These are phyloP conservation scores for Aspergillus incahuasiensis DNA, from an alignment of 495 filamentous ascomycete species.

Conservation along the genomic window DNA sequence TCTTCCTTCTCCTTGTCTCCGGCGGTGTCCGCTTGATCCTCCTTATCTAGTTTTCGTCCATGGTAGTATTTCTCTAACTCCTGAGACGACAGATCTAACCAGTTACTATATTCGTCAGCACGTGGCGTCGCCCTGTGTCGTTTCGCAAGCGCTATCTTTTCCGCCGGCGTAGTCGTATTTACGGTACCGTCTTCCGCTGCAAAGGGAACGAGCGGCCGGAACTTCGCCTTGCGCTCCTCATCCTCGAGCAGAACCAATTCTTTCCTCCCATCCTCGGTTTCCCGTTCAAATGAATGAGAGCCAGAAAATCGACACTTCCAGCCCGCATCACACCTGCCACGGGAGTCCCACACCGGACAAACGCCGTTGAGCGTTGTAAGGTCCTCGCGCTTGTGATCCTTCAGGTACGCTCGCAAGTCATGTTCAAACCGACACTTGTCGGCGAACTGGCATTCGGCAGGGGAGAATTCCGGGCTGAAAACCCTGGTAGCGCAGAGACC, in stretches of 20 bases:
- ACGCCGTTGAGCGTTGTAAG: constrained; percentile 65
- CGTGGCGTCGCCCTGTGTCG: constrained; percentile 62
- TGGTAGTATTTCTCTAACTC: constrained; percentile 49
- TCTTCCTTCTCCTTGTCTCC: constrained; percentile 32
- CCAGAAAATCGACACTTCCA: constrained; percentile 90
- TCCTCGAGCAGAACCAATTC: constrained; percentile 70
- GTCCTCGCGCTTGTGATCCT: constrained; percentile 74
- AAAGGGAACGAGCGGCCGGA: constrained; percentile 25
- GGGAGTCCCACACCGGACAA: constrained; percentile 74
- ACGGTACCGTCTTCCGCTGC: constrained; percentile 59
- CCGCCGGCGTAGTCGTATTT: constrained; percentile 62
- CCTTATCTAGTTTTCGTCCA: constrained; percentile 19
- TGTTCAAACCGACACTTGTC: constrained; percentile 76
- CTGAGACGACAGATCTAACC: constrained; percentile 59
- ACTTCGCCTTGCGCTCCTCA: constrained; percentile 43
- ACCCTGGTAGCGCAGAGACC: constrained; percentile 70
- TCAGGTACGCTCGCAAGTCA: constrained; percentile 77
- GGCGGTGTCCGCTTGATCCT: constrained; percentile 23
- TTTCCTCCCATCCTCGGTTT: constrained; percentile 68
- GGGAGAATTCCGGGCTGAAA: constrained; percentile 69
- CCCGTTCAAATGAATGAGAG: constrained; percentile 74
- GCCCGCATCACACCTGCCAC: constrained; percentile 71
- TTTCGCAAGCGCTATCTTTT: constrained; percentile 66
- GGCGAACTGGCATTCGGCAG: constrained; percentile 64
- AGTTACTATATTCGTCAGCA: constrained; percentile 69